A percentile compares a stretch with the other conserved stretches of the same genome.
These are phyloP conservation scores for Sungouiozyma ichnusensis DNA, from an alignment of 805 yeast genomes.

Conservation along the genomic window DNA sequence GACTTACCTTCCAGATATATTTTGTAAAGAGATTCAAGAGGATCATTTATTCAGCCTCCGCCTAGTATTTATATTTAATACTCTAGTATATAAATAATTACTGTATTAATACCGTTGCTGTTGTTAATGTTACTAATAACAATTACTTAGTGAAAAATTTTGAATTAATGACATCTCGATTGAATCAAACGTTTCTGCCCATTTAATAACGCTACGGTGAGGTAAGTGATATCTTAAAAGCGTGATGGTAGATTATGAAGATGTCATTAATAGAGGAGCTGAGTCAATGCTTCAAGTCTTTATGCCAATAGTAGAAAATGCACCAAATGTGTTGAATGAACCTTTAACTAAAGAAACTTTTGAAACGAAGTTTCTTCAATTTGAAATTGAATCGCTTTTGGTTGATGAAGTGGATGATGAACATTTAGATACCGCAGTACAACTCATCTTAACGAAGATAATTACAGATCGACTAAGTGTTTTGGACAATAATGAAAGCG, in stretches of 20 bases:
- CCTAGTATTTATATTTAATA: too few relatives aligned
- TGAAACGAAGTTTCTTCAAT: constrained; percentile 4
- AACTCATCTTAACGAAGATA: constrained; percentile 10
- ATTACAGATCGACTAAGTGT: constrained; percentile 9
- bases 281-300: neutral
- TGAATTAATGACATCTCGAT: neutral
- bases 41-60: too few relatives aligned
- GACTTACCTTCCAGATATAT: too few relatives aligned
- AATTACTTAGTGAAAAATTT: neutral
- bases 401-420: neutral
- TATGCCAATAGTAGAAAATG: neutral
- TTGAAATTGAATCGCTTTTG: constrained; percentile 11
- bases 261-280: neutral
- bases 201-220: too few relatives aligned
- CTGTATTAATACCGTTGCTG: too few relatives aligned
- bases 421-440: constrained; percentile 9
- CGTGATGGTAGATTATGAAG: neutral
- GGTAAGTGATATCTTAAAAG: too few relatives aligned
- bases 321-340: neutral
- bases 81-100: too few relatives aligned
- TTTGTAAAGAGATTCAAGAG: too few relatives aligned
- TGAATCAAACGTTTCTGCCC: too few relatives aligned
- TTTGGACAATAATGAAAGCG: neutral
- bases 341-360: constrained; percentile 1
- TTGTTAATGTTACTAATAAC: neutral